These are phyloP conservation scores for Cyberlindnera nakhonratchasimensis DNA, from an alignment of 805 yeast genomes.

Conservation along the genomic window DNA sequence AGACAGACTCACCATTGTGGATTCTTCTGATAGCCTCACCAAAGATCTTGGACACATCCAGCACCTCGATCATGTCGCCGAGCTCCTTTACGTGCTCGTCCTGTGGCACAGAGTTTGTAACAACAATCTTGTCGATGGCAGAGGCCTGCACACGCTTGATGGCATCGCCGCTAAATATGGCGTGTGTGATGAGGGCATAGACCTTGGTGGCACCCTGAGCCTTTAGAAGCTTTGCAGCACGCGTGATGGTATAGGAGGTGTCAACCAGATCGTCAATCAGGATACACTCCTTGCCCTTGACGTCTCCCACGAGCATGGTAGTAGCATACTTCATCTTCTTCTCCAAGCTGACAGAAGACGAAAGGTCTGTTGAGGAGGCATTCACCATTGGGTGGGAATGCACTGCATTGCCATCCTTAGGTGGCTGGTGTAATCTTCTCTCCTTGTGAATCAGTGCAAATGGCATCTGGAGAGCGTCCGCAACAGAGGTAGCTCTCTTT, in stretches of 20 bases:
- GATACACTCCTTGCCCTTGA: slow-evolving; percentile 80
- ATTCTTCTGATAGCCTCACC: slow-evolving; percentile 96
- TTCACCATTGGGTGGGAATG: slow-evolving; percentile 14
- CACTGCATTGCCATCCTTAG: slow-evolving; percentile 20
- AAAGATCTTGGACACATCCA: slow-evolving; percentile 84
- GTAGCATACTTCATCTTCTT: slow-evolving; percentile 53
- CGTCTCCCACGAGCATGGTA: slow-evolving; percentile 96
- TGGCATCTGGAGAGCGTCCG: slow-evolving; percentile 82
- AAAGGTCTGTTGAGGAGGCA: slow-evolving; percentile 6
- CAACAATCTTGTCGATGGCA: slow-evolving; percentile 77
- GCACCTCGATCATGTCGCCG: slow-evolving; percentile 67
- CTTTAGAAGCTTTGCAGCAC: slow-evolving; percentile 89
- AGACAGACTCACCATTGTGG: slow-evolving; percentile 94
- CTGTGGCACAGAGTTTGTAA: slow-evolving; percentile 93
- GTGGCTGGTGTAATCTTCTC: slow-evolving; percentile 49
- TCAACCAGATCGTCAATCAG: slow-evolving; percentile 91
- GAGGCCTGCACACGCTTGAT: slow-evolving; percentile 61
- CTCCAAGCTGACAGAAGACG: slow-evolving; percentile 13
- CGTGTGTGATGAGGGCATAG: slow-evolving; percentile 88
- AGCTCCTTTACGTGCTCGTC: slow-evolving; percentile 46
- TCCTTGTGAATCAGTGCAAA: slow-evolving; percentile 97
- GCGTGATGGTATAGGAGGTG: slow-evolving; percentile 84
- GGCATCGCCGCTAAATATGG: slow-evolving; percentile 91
- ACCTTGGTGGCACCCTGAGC: slow-evolving; percentile 90
- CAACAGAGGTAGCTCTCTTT: slow-evolving; percentile 90